These are phyloP conservation scores for Avena eriantha DNA, from an alignment of 176 grass and related monocot species.

Conservation along the genomic window DNA sequence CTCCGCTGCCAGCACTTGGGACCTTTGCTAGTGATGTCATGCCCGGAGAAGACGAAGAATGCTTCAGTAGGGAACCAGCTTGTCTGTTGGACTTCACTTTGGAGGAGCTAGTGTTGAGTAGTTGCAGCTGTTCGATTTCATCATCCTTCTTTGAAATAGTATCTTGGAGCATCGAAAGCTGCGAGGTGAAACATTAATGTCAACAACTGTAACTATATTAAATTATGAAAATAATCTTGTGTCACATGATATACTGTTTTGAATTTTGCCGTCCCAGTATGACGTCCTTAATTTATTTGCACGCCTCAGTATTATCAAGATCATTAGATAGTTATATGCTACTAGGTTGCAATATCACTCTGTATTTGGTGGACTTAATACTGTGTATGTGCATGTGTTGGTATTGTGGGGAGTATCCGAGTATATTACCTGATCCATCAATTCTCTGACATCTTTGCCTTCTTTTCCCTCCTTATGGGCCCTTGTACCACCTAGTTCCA, in stretches of 20 bases:
- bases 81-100: constrained; percentile 46
- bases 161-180: constrained; percentile 80
- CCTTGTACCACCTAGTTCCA: constrained; percentile 78
- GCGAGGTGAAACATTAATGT: constrained; percentile 31
- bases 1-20: constrained; percentile 44
- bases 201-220: constrained; percentile 20
- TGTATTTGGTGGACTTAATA: constrained; percentile 17
- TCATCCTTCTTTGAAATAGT: constrained; percentile 86
- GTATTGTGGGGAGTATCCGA: not conserved
- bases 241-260: constrained; percentile 8
- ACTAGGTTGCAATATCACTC: not conserved
- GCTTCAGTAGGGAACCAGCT: constrained; percentile 54
- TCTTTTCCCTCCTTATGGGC: constrained; percentile 85
- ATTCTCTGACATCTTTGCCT: constrained; percentile 77
- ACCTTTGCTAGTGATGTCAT: constrained; percentile 65
- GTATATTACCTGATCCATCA: constrained; percentile 69
- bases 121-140: constrained; percentile 69
- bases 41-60: constrained; percentile 76
- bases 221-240: not conserved
- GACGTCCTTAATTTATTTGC: constrained; percentile 28
- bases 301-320: not conserved
- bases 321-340: constrained; percentile 11
- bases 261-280: constrained; percentile 10
- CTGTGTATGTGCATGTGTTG: not conserved
- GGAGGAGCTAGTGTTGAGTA: constrained; percentile 49